These are phyloP conservation scores for Lepidopterella palustris DNA, from an alignment of 495 filamentous ascomycete species.

Conservation along the genomic window DNA sequence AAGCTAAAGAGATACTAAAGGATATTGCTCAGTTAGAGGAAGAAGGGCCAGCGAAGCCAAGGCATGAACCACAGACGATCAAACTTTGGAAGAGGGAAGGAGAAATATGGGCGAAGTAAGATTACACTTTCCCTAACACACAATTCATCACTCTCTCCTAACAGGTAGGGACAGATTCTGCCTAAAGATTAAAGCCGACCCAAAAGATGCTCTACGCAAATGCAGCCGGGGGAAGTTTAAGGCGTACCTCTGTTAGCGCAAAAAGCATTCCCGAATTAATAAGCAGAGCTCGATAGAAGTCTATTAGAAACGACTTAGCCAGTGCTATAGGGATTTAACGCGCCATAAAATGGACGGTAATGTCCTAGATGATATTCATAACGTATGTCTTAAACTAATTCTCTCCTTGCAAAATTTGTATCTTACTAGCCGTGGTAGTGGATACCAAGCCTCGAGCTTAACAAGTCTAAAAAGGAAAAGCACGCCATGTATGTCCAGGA, in stretches of 20 bases:
- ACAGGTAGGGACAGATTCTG: not conserved
- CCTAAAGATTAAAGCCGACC: not conserved
- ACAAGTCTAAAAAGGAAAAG: conserved; percentile 10
- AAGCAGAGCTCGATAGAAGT: conserved; percentile 4
- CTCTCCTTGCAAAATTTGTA: not conserved
- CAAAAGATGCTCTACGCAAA: not conserved
- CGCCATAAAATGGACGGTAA: conserved; percentile 4
- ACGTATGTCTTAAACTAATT: conserved; percentile 1
- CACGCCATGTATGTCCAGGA: conserved; percentile 9
- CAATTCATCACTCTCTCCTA: not conserved
- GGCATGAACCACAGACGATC: not conserved
- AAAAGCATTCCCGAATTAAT: conserved; percentile 8
- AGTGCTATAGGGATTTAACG: conserved; percentile 8
- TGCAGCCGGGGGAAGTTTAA: conserved; percentile 5
- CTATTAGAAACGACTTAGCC: conserved; percentile 5
- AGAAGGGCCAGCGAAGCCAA: conserved; percentile 8
- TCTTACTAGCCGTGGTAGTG: not conserved
- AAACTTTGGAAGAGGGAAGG: conserved; percentile 13
- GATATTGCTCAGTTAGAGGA: conserved; percentile 1
- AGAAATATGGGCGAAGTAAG: conserved; percentile 8
- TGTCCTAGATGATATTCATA: conserved; percentile 8
- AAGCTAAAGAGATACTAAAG: conserved; percentile 8
- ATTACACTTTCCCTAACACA: not conserved
- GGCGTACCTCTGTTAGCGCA: conserved; percentile 5
- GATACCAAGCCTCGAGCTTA: conserved; percentile 6